phyloP scores from a whole-genome alignment of 2,329 filamentous ascomycete species.

The Epichloe uncinata region DNA sequence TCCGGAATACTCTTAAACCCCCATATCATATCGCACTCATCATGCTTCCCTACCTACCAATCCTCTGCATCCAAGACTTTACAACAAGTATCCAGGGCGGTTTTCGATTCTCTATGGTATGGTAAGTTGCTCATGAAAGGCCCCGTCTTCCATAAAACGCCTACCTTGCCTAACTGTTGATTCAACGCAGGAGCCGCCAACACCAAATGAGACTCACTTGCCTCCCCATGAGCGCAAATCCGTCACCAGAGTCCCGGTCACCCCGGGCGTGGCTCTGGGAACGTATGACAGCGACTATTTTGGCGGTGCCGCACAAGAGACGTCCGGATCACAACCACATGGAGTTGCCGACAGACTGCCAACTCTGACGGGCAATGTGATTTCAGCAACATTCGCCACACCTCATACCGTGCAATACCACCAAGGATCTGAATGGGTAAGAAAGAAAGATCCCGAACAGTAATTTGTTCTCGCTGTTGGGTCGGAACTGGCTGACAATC shows the following conservation, averaged over 20 bases:
- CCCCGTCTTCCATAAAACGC: not conserved
- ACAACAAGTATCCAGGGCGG: not conserved
- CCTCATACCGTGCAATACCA: conserved; percentile 1
- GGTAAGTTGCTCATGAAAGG: not conserved
- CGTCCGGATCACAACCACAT: not conserved
- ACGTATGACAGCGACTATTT: conserved; percentile 5
- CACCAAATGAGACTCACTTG: conserved; percentile 2
- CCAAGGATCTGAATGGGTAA: conserved; percentile 2
- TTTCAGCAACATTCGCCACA: conserved; percentile 3
- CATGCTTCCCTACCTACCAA: not conserved
- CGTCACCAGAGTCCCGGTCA: conserved; percentile 3
- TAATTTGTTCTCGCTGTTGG: too few relatives aligned
- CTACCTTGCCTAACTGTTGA: not conserved
- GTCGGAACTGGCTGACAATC: not conserved
- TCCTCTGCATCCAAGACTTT: not conserved
- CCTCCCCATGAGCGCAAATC: conserved; percentile 4
- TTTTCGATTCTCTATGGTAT: not conserved
- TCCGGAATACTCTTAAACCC: too few relatives aligned
- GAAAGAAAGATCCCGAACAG: not conserved
- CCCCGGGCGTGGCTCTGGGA: conserved; percentile 4
- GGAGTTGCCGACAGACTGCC: not conserved
- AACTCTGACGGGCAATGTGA: not conserved
- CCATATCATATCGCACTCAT: not conserved
- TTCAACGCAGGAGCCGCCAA: not conserved
- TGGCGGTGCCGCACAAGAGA: not conserved